Conservation (phyloP, 1,284 basidiomycete species). For the Moesziomyces parantarcticus region DNA sequence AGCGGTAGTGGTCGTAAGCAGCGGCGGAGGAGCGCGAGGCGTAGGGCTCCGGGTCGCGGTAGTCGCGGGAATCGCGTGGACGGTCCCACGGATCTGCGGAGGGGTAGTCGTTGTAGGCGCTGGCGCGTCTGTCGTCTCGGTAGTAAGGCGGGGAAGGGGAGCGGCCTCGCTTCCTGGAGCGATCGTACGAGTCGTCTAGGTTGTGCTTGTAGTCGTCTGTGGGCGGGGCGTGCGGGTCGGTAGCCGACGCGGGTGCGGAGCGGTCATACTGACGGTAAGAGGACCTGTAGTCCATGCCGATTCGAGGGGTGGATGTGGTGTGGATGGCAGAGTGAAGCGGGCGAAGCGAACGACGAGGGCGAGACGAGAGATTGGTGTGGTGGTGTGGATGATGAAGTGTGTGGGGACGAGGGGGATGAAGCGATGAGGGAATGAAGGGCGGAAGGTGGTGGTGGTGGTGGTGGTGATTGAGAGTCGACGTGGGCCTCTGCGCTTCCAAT, state of each 20-base stretch:
- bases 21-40: slow-evolving; percentile 17
- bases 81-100: slow-evolving; percentile 44
- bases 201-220: slow-evolving; percentile 11
- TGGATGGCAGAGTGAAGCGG: slow-evolving; percentile 6
- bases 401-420: too few species aligned
- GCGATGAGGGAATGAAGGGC: too few species aligned
- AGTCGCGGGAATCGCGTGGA: slow-evolving; percentile 46
- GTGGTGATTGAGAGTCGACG: too few species aligned
- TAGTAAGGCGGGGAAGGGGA: slow-evolving; percentile 45
- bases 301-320: background rate
- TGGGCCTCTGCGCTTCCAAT: too few species aligned
- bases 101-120: slow-evolving; percentile 30
- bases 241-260: slow-evolving; percentile 13
- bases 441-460: too few species aligned
- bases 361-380: too few species aligned
- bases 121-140: slow-evolving; percentile 25
- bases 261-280: slow-evolving; percentile 44
- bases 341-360: background rate
- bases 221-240: slow-evolving; percentile 8
- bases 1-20: slow-evolving; percentile 36
- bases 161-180: slow-evolving; percentile 46
- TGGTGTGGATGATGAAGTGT: too few species aligned
- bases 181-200: slow-evolving; percentile 38
- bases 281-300: slow-evolving; percentile 43
- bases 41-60: slow-evolving; percentile 28